Percentiles rank a stretch among this genome's conserved stretches.
phyloP scores from a whole-genome alignment of 331 rosid species.

The Dryas integrifolia region DNA sequence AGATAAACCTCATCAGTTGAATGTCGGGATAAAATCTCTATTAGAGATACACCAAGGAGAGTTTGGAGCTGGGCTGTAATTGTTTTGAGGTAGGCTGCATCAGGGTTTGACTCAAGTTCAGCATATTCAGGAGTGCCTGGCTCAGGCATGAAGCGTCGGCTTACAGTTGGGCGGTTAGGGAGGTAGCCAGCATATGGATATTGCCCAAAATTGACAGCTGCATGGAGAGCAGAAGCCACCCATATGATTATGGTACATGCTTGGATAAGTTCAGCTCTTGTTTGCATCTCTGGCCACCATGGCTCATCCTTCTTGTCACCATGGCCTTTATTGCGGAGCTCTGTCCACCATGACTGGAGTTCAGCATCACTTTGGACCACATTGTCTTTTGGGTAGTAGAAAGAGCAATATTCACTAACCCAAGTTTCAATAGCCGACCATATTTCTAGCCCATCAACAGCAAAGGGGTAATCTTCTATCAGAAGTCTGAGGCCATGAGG shows the following conservation, averaged over 20 bases:
- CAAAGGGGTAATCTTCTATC: constrained; percentile 86
- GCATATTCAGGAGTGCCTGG: constrained; percentile 66
- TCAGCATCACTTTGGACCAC: constrained; percentile 53
- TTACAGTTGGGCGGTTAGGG: constrained; percentile 91
- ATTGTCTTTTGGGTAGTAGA: constrained; percentile 58
- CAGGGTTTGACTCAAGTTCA: constrained; percentile 69
- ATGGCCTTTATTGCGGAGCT: constrained; percentile 66
- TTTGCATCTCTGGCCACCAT: constrained; percentile 83
- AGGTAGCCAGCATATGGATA: constrained; percentile 91
- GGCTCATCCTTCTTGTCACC: constrained; percentile 69
- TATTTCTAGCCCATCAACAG: constrained; percentile 82
- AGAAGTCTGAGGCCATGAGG: constrained; percentile 69
- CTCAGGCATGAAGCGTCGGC: constrained; percentile 97
- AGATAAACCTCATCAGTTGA: constrained; percentile 83
- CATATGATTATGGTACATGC: constrained; percentile 80
- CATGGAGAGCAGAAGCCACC: constrained; percentile 94
- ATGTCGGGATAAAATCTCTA: constrained; percentile 80
- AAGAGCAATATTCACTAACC: constrained; percentile 67
- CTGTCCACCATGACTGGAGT: constrained; percentile 79
- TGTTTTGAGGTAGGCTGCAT: constrained; percentile 70
- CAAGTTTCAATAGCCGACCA: constrained; percentile 83
- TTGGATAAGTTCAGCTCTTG: constrained; percentile 50
- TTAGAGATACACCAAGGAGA: constrained; percentile 74
- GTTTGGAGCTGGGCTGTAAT: constrained; percentile 90
- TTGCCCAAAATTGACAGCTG: constrained; percentile 94